Percentiles rank a stretch among this genome's conserved stretches.
phyloP scores from a whole-genome alignment of 371 early-diverging fungal species.

The Rhizomucor pusillus region DNA sequence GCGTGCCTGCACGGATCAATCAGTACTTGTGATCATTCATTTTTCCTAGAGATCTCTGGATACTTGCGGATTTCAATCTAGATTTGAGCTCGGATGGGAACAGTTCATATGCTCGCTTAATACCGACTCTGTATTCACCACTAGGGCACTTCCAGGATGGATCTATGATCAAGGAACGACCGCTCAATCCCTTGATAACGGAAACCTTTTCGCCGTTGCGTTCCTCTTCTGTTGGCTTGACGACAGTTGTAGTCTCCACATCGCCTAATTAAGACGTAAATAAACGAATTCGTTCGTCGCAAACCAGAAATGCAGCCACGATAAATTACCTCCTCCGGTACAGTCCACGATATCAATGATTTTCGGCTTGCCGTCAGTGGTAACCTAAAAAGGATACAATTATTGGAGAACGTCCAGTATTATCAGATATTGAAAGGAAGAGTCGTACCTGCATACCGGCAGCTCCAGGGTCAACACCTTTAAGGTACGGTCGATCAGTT shows the following conservation, averaged over 20 bases:
- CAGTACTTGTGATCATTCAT: neutral
- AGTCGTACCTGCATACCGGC: conserved; percentile 67
- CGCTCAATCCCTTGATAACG: conserved; percentile 70
- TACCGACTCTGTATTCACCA: conserved; percentile 81
- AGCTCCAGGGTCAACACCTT: conserved; percentile 89
- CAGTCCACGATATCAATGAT: conserved; percentile 92
- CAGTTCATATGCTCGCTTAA: conserved; percentile 77
- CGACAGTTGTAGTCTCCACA: conserved; percentile 61
- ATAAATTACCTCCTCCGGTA: conserved; percentile 68
- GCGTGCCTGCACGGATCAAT: conserved; percentile 53
- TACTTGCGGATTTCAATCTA: conserved; percentile 55
- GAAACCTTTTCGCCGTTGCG: conserved; percentile 36
- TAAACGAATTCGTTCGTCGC: no score
- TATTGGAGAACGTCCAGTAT: neutral
- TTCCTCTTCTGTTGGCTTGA: conserved; percentile 47
- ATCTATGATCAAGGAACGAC: conserved; percentile 71
- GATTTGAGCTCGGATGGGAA: conserved; percentile 66
- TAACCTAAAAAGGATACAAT: conserved; percentile 41
- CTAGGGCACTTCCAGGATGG: conserved; percentile 75
- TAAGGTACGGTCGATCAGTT: neutral
- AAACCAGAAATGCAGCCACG: neutral
- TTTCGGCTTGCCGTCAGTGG: conserved; percentile 88
- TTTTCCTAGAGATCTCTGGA: neutral
- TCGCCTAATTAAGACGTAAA: conserved; percentile 54
- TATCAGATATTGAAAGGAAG: neutral